Percentiles rank a stretch among this genome's conserved stretches.
These are phyloP conservation scores for Coniosporium apollinis DNA, from an alignment of 495 filamentous ascomycete genomes.

Conservation along the genomic window DNA sequence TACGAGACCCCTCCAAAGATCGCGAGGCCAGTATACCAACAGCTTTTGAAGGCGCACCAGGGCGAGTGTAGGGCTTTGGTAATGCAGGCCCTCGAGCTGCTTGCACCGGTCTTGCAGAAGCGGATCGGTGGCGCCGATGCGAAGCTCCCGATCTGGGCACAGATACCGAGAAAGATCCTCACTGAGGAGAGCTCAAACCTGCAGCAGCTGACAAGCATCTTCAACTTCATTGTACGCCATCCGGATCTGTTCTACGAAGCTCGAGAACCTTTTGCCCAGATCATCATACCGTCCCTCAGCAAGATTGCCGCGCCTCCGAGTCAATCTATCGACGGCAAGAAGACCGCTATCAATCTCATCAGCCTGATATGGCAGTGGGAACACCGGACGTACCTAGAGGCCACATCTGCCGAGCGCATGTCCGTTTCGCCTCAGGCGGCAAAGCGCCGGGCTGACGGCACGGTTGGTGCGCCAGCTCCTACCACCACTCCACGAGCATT, in stretches of 20 bases:
- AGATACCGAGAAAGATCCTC: slow-evolving; percentile 77
- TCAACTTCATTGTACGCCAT: slow-evolving; percentile 87
- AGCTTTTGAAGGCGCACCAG: slow-evolving; percentile 78
- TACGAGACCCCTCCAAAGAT: slow-evolving; percentile 97
- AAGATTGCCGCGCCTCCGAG: slow-evolving; percentile 78
- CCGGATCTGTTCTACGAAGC: slow-evolving; percentile 91
- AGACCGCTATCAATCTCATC: slow-evolving; percentile 78
- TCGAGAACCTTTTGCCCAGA: slow-evolving; percentile 70
- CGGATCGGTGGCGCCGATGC: slow-evolving; percentile 37
- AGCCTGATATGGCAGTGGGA: slow-evolving; percentile 88
- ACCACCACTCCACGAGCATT: slow-evolving; percentile 9
- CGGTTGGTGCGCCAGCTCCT: slow-evolving; percentile 22
- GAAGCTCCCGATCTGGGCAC: slow-evolving; percentile 67
- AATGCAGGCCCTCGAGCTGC: slow-evolving; percentile 82
- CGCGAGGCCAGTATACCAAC: slow-evolving; percentile 81
- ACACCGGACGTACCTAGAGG: slow-evolving; percentile 50
- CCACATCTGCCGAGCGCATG: slow-evolving; percentile 25
- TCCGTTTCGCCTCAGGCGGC: slow-evolving; percentile 54
- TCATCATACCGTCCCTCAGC: slow-evolving; percentile 73
- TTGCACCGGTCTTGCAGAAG: slow-evolving; percentile 85
- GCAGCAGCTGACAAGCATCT: slow-evolving; percentile 93
- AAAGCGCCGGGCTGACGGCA: slow-evolving; percentile 60
- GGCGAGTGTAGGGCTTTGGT: slow-evolving; percentile 87
- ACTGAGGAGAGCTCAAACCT: slow-evolving; percentile 92
- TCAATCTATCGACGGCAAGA: slow-evolving; percentile 83